A percentile compares a stretch with the other conserved stretches of the same genome.
These are phyloP conservation scores for Dryadomyces quercivorus DNA, from an alignment of 2,329 filamentous ascomycete genomes.

Conservation along the genomic window DNA sequence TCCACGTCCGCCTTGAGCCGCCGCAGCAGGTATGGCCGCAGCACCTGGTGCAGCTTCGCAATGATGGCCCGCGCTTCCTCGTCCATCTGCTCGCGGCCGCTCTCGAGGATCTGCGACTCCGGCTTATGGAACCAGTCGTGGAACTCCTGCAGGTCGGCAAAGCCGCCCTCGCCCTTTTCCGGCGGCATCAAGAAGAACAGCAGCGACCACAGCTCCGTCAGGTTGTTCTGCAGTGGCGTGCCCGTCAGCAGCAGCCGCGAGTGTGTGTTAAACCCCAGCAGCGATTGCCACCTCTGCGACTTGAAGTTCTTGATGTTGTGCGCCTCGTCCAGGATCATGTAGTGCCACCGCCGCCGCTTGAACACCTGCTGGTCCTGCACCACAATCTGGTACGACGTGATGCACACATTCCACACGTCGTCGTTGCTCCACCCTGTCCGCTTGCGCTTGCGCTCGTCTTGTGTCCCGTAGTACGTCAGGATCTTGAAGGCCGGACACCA, in stretches of 20 bases:
- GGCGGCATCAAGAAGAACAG: slow-evolving; percentile 95
- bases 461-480: slow-evolving; percentile 87
- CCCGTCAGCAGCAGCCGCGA: slow-evolving; percentile 81
- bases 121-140: slow-evolving; percentile 93
- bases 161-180: slow-evolving; percentile 74
- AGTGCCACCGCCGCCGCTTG: slow-evolving; percentile 88
- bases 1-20: slow-evolving; percentile 93
- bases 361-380: slow-evolving; percentile 90
- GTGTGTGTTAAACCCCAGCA: slow-evolving; percentile 86
- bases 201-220: slow-evolving; percentile 94
- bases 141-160: slow-evolving; percentile 91
- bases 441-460: slow-evolving; percentile 84
- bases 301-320: slow-evolving; percentile 99
- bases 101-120: slow-evolving; percentile 91
- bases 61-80: slow-evolving; percentile 89
- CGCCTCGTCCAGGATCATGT: slow-evolving; percentile 94
- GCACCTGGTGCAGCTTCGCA: slow-evolving; percentile 82
- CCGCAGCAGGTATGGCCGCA: slow-evolving; percentile 82
- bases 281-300: slow-evolving; percentile 89
- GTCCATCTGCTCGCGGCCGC: slow-evolving; percentile 86
- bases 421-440: slow-evolving; percentile 88
- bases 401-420: slow-evolving; percentile 91
- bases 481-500: slow-evolving; percentile 98
- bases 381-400: slow-evolving; percentile 95
- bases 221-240: slow-evolving; percentile 91